These are phyloP conservation scores for Beauveria sp. DNA, from an alignment of 2,329 filamentous ascomycete species.

Conservation along the genomic window DNA sequence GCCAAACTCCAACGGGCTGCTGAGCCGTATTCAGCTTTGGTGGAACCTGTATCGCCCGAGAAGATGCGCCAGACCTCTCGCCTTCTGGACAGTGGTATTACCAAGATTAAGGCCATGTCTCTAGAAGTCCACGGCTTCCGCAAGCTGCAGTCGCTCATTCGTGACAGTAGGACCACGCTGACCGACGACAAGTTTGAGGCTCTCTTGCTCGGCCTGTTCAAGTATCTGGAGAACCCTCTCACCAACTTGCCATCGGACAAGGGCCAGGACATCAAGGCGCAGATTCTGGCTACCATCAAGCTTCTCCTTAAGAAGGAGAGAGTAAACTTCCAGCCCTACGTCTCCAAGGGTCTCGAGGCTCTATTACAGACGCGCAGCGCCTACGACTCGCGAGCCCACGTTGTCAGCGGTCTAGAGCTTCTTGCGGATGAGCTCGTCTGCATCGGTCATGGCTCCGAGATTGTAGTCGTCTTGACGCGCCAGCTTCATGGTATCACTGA, in stretches of 20 bases:
- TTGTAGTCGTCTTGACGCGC: conserved; percentile 45
- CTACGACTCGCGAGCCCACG: conserved; percentile 63
- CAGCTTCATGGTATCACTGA: conserved; percentile 38
- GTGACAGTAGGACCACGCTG: conserved; percentile 57
- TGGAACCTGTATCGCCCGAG: conserved; percentile 35
- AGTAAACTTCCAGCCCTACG: conserved; percentile 58
- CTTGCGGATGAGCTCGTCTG: conserved; percentile 64
- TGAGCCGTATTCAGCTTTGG: conserved; percentile 16
- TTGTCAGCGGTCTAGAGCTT: conserved; percentile 66
- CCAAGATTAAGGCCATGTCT: conserved; percentile 60
- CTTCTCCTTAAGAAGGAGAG: conserved; percentile 62
- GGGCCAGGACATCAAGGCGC: conserved; percentile 63
- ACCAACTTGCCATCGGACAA: conserved; percentile 52
- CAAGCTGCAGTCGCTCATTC: conserved; percentile 66
- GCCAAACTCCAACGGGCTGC: conserved; percentile 23
- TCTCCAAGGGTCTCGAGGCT: conserved; percentile 59
- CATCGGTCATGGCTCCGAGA: conserved; percentile 56
- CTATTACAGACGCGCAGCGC: conserved; percentile 56
- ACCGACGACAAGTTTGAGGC: conserved; percentile 61
- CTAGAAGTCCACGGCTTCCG: conserved; percentile 79
- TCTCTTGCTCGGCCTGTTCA: conserved; percentile 59
- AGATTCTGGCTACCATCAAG: conserved; percentile 67
- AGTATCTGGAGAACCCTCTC: conserved; percentile 60
- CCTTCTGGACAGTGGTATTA: conserved; percentile 65
- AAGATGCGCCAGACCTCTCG: conserved; percentile 51